A percentile compares a stretch with the other conserved stretches of the same genome.
Evolutionary conservation across 306 rosid species (phyloP).

Genomic region (Acmispon strigosus): DNA sequence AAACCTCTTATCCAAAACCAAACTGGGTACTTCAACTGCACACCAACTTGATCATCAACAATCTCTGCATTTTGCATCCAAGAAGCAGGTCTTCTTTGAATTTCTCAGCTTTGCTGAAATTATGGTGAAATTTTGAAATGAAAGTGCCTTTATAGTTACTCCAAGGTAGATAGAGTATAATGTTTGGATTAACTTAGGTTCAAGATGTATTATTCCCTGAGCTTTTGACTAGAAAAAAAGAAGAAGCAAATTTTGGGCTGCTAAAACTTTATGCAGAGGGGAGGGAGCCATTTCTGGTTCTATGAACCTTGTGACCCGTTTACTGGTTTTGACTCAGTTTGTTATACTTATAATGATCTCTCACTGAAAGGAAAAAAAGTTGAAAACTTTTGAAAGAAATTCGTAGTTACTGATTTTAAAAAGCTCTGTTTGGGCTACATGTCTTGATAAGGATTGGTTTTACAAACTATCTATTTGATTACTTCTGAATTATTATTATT

Average conservation of each 20-base stretch:
- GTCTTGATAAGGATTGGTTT: not conserved
- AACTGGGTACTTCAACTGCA: not conserved
- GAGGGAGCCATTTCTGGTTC: not conserved
- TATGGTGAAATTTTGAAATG: not conserved
- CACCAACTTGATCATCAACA: slow-evolving; percentile 45
- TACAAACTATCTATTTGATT: not conserved
- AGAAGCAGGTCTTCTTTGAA: slow-evolving; percentile 48
- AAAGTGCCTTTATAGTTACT: not conserved
- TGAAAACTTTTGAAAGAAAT: not conserved
- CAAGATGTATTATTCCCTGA: not conserved
- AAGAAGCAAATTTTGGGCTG: no score
- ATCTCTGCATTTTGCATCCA: slow-evolving; percentile 43
- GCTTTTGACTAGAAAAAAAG: not conserved
- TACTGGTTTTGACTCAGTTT: not conserved
- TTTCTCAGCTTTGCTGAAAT: not conserved
- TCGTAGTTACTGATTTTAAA: not conserved
- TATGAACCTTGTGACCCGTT: not conserved
- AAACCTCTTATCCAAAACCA: not conserved
- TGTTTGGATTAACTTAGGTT: not conserved
- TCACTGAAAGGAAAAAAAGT: not conserved
- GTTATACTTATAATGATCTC: not conserved
- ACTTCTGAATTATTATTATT: not conserved
- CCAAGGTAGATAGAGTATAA: not conserved
- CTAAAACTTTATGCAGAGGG: no score
- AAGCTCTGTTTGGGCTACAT: not conserved